These are phyloP conservation scores for Cladophialophora carrionii DNA, from an alignment of 2,329 filamentous ascomycete species.

Conservation along the genomic window DNA sequence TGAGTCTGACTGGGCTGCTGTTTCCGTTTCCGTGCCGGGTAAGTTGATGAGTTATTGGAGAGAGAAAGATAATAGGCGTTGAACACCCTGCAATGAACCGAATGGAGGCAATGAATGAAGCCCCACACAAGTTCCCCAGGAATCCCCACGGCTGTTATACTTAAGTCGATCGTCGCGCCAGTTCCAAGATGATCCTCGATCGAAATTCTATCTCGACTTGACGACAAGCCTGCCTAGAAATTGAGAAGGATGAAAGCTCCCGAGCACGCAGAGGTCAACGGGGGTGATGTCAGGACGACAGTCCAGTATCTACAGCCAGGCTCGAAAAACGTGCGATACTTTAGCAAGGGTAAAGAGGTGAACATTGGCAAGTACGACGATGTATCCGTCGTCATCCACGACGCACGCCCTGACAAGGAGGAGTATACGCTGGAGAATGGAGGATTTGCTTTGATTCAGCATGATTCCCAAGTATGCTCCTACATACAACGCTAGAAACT, in stretches of 20 bases:
- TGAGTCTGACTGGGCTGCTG: no score
- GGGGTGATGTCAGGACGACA: neutral
- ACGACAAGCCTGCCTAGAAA: neutral
- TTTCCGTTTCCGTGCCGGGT: no score
- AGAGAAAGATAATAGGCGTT: no score
- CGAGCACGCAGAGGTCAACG: neutral
- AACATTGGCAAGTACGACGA: constrained; percentile 3
- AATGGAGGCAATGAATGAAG: neutral
- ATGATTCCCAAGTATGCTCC: neutral
- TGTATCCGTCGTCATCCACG: neutral
- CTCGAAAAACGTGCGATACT: neutral
- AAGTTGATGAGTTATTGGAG: no score
- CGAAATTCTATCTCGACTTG: neutral
- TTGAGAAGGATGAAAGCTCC: constrained; percentile 1
- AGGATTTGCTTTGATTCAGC: neutral
- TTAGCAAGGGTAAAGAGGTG: neutral
- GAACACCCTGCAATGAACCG: neutral
- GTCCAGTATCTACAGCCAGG: neutral
- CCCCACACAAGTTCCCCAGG: neutral
- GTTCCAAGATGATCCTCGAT: neutral
- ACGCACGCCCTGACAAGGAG: neutral
- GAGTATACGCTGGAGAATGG: neutral
- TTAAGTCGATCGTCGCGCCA: neutral
- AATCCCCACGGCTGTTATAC: neutral
- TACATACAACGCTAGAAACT: neutral